phyloP scores from a whole-genome alignment of 2,329 filamentous ascomycete genomes.

The Colletotrichum trifolii region DNA sequence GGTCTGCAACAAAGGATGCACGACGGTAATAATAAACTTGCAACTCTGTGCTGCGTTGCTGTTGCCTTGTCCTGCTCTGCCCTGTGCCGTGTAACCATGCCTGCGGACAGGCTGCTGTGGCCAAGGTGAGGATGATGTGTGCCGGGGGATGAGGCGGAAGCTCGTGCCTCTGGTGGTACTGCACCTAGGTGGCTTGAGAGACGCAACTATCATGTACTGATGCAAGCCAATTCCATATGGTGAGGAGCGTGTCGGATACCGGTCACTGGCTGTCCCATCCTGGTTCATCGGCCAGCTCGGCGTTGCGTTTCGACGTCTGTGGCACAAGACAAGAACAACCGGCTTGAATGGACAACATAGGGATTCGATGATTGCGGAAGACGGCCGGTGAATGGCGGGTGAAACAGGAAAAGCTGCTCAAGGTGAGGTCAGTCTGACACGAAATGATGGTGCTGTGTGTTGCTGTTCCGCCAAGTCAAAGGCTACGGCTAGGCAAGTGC shows the following conservation, averaged over 20 bases:
- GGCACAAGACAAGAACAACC: too few species aligned
- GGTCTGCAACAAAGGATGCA: conserved; percentile 13
- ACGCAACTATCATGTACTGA: too few species aligned
- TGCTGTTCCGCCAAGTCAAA: conserved; percentile 1
- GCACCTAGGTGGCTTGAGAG: too few species aligned
- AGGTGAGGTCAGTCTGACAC: conserved; percentile 35
- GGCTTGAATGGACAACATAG: too few species aligned
- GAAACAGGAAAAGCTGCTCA: neutral
- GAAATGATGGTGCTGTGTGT: neutral
- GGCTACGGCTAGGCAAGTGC: conserved; percentile 3
- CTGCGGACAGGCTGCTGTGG: conserved; percentile 4
- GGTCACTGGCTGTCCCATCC: too few species aligned
- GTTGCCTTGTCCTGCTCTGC: conserved; percentile 24
- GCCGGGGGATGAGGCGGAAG: neutral
- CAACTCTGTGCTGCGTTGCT: neutral
- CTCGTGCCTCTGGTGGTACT: too few species aligned
- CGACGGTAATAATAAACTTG: conserved; percentile 22
- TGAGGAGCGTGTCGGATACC: neutral
- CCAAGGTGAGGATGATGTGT: neutral
- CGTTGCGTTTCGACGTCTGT: neutral
- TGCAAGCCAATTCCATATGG: too few species aligned
- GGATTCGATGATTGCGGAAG: neutral
- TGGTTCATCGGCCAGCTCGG: neutral
- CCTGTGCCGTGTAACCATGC: conserved; percentile 16
- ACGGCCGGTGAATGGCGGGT: conserved; percentile 1